Conservation (phyloP, 208 protist genomes). For the Leishmania turanica region DNA sequence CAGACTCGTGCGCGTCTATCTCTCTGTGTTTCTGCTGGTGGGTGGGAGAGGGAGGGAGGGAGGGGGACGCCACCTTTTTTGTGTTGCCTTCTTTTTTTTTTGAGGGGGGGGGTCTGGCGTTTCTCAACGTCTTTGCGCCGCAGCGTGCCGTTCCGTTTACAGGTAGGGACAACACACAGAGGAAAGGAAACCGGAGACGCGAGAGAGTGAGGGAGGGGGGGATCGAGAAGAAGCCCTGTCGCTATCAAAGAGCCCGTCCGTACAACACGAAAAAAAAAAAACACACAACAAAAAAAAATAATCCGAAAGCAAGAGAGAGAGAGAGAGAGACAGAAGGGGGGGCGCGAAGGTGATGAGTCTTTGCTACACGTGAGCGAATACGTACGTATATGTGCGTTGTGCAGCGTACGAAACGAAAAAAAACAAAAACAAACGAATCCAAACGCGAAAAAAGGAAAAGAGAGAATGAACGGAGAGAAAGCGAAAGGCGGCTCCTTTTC, state of each 20-base stretch:
- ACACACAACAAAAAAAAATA: not conserved
- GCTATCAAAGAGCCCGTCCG: no score
- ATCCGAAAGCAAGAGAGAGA: not conserved
- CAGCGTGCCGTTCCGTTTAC: no score
- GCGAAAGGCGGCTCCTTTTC: not conserved
- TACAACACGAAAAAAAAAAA: not conserved
- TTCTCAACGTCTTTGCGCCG: no score
- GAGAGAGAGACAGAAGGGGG: not conserved
- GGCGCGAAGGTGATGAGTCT: not conserved
- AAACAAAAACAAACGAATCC: not conserved
- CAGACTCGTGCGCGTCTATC: no score
- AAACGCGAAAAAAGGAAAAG: not conserved
- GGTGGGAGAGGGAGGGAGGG: not conserved
- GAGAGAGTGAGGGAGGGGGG: not conserved
- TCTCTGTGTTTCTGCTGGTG: not conserved
- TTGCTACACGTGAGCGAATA: not conserved
- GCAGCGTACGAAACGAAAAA: not conserved
- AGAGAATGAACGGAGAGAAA: not conserved
- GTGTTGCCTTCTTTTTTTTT: not conserved
- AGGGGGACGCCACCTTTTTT: not conserved
- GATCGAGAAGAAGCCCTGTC: no score
- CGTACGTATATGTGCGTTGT: not conserved
- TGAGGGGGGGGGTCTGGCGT: no score
- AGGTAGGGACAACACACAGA: no score
- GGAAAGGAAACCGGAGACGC: no score